A percentile compares a stretch with the other conserved stretches of the same genome.
phyloP scores from a whole-genome alignment of 768 basidiomycete species.

The Mycena amicta region DNA sequence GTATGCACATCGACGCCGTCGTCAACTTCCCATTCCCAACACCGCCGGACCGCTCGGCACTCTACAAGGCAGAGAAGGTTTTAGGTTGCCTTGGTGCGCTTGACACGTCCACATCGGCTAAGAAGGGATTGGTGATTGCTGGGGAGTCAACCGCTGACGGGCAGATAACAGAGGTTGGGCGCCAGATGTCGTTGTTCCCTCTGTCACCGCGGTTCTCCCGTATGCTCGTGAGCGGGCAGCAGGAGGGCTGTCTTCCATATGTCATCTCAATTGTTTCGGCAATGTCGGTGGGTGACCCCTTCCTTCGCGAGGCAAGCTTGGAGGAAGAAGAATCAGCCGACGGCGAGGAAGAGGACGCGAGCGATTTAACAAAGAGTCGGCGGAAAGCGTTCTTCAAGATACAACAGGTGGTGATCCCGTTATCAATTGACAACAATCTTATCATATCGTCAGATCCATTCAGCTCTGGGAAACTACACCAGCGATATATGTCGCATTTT shows the following conservation, averaged over 20 bases:
- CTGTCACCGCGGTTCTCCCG: constrained; percentile 93
- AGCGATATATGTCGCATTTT: constrained; percentile 89
- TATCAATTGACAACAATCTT: neutral
- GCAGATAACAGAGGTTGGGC: constrained; percentile 87
- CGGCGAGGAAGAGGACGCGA: constrained; percentile 38
- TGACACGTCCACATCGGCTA: constrained; percentile 32
- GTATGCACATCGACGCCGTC: constrained; percentile 96
- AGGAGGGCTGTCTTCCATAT: constrained; percentile 81
- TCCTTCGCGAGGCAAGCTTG: constrained; percentile 78
- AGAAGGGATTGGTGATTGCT: constrained; percentile 26
- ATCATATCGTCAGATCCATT: constrained; percentile 57
- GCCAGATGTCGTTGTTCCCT: constrained; percentile 91
- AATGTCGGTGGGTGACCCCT: constrained; percentile 93
- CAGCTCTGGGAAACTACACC: constrained; percentile 72
- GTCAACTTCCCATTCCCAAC: constrained; percentile 99
- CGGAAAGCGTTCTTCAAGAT: constrained; percentile 82
- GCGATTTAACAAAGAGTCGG: constrained; percentile 32
- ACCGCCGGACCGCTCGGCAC: constrained; percentile 76
- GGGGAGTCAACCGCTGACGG: constrained; percentile 42
- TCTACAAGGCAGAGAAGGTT: constrained; percentile 81
- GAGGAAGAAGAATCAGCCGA: constrained; percentile 34
- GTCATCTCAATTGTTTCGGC: constrained; percentile 89
- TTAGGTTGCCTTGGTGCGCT: constrained; percentile 86
- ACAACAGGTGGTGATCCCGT: constrained; percentile 75
- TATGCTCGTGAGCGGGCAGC: constrained; percentile 93